Conservation (phyloP, 768 basidiomycete genomes). For the Rhodotorula toruloides region DNA sequence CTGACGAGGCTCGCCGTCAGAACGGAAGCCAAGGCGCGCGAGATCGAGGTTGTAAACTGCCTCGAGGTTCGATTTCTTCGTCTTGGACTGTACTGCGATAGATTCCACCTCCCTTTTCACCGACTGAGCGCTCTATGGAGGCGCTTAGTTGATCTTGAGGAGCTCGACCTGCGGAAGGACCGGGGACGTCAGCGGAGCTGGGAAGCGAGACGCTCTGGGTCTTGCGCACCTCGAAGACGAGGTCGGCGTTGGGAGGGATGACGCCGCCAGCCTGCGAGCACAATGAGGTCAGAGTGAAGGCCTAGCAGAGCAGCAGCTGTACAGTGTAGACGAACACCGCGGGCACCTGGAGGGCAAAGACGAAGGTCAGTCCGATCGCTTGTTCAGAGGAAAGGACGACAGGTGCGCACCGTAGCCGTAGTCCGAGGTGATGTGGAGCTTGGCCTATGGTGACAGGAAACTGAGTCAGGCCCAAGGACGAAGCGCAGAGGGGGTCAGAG, state of each 20-base stretch:
- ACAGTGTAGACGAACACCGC: not conserved
- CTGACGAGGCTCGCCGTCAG: too few species aligned
- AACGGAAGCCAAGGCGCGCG: too few species aligned
- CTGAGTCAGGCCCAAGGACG: not conserved
- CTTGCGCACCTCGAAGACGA: conserved; percentile 59
- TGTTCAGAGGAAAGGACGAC: not conserved
- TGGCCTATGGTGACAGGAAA: too few species aligned
- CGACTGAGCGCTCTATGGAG: too few species aligned
- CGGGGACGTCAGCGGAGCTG: not conserved
- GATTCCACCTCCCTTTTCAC: too few species aligned
- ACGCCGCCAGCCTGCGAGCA: too few species aligned
- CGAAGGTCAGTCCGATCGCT: not conserved
- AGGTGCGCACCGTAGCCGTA: conserved; percentile 52
- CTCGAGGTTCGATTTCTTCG: too few species aligned
- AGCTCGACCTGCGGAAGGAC: conserved; percentile 59
- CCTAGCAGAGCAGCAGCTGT: conserved; percentile 57
- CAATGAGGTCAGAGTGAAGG: too few species aligned
- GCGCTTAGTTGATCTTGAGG: conserved; percentile 58
- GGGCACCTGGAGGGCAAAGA: too few species aligned
- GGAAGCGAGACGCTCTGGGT: not conserved
- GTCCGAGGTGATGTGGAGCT: conserved; percentile 61
- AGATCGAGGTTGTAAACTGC: too few species aligned
- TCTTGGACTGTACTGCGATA: too few species aligned
- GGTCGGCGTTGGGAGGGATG: conserved; percentile 62
- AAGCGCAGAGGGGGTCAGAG: not conserved